Evolutionary conservation across 306 rosid genomes (phyloP).

Genomic region (Carpinus fangiana): DNA sequence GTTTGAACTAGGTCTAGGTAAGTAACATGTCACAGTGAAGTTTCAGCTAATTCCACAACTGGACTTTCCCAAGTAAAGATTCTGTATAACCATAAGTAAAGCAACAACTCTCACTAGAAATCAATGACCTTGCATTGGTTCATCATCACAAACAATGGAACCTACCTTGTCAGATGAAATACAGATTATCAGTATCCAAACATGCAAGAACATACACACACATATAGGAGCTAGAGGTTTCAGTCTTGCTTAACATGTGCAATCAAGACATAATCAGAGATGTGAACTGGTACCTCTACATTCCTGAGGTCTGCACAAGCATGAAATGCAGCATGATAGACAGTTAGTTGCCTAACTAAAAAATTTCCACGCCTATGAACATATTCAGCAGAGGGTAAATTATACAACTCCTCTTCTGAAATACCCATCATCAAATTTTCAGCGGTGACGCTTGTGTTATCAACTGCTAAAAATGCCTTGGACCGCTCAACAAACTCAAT

Average conservation of each 20-base stretch:
- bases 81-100: neutral
- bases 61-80: neutral
- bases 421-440: constrained; percentile 87
- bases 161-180: neutral
- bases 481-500: constrained; percentile 89
- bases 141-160: neutral
- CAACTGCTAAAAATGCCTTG: constrained; percentile 73
- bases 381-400: constrained; percentile 85
- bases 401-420: constrained; percentile 86
- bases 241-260: neutral
- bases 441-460: constrained; percentile 61
- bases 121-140: neutral
- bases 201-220: constrained; percentile 4
- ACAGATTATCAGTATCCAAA: neutral
- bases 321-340: constrained; percentile 79
- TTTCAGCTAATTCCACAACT: neutral
- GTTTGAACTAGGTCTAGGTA: neutral
- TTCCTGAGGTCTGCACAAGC: constrained; percentile 79
- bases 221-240: neutral
- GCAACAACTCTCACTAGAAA: neutral
- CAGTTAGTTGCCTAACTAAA: constrained; percentile 45
- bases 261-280: constrained; percentile 14
- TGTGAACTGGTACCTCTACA: constrained; percentile 58
- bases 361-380: constrained; percentile 59
- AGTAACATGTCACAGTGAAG: constrained; percentile 1